These are phyloP conservation scores for Pyrrhoderma noxium DNA, from an alignment of 1,284 basidiomycete genomes.

Conservation along the genomic window DNA sequence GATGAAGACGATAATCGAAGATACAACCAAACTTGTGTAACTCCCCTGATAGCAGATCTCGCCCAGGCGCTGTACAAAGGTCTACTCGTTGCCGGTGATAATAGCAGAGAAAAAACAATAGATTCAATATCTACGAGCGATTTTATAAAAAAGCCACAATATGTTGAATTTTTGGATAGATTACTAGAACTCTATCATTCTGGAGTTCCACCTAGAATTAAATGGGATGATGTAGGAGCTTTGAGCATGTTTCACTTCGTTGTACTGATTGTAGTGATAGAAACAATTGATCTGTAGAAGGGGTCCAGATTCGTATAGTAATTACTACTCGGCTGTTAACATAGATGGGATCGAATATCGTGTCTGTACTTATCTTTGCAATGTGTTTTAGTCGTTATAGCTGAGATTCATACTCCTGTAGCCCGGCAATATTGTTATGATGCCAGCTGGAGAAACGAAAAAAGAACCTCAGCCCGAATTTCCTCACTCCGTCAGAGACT, in stretches of 20 bases:
- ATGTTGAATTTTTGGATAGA: conserved; percentile 8
- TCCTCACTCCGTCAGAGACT: conserved; percentile 12
- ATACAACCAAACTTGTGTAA: conserved; percentile 42
- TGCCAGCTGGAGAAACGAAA: conserved; percentile 31
- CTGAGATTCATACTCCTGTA: conserved; percentile 29
- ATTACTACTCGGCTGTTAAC: conserved; percentile 1
- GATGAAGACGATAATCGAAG: not conserved
- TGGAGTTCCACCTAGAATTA: too few species aligned
- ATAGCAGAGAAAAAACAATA: conserved; percentile 20
- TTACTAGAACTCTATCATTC: conserved; percentile 9
- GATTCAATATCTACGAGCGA: conserved; percentile 17
- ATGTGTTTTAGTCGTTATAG: too few species aligned
- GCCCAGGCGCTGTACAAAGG: conserved; percentile 46
- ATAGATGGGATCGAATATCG: not conserved
- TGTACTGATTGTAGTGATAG: too few species aligned
- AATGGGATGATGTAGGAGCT: too few species aligned
- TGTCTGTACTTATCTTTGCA: too few species aligned
- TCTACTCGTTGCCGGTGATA: conserved; percentile 44
- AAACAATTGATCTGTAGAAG: not conserved
- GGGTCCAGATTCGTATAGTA: not conserved
- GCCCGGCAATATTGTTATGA: conserved; percentile 51
- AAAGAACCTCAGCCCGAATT: conserved; percentile 23
- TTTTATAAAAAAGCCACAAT: conserved; percentile 10
- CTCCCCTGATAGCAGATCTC: conserved; percentile 45
- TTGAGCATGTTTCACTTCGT: too few species aligned